These are phyloP conservation scores for Auxenochlorella pyrenoidosa DNA, from an alignment of 139 green algal species.

Conservation along the genomic window DNA sequence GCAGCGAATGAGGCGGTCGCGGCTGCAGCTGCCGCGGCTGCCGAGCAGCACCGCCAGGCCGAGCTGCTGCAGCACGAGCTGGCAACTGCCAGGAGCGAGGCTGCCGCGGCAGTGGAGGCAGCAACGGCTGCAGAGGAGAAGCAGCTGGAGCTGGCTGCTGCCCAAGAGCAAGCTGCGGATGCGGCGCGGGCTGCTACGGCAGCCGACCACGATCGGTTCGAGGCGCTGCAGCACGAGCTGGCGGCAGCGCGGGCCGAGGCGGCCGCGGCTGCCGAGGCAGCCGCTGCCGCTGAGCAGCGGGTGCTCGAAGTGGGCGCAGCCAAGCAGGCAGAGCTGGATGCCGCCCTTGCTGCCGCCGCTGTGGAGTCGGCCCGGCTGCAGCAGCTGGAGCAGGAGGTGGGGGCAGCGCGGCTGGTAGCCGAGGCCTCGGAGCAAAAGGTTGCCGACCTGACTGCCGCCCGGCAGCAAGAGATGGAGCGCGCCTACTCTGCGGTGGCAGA, in stretches of 20 bases:
- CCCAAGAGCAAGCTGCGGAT: neutral
- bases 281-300: neutral
- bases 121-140: neutral
- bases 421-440: neutral
- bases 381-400: neutral
- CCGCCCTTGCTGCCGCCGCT: neutral
- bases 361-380: neutral
- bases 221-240: neutral
- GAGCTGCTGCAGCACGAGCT: conserved; percentile 31
- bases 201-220: neutral
- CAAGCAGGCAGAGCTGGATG: neutral
- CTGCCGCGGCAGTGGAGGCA: neutral
- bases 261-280: neutral
- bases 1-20: neutral
- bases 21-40: conserved; percentile 5
- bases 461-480: neutral
- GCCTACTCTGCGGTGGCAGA: neutral
- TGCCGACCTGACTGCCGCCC: neutral
- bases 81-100: neutral
- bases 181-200: neutral
- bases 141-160: conserved; percentile 10
- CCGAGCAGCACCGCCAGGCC: neutral
- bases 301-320: neutral
- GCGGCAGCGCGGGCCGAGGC: neutral
- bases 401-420: neutral